phyloP scores from a whole-genome alignment of 352 stramenopile genomes.

The Pythium brachiatum region DNA sequence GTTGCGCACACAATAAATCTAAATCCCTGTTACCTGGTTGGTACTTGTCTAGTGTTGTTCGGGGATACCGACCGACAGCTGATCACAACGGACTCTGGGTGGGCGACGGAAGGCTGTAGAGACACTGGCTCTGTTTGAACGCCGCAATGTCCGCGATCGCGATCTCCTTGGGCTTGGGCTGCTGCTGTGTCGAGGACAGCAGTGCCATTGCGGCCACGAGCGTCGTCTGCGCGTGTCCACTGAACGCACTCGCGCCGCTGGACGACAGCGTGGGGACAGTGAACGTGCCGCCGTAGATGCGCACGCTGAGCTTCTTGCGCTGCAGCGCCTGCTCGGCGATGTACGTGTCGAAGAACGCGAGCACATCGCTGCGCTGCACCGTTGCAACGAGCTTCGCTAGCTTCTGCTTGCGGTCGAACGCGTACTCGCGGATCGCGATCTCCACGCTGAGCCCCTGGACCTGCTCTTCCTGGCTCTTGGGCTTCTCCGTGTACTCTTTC shows the following conservation, averaged over 20 bases:
- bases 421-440: slow-evolving; percentile 66
- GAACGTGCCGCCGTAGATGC: slow-evolving; percentile 38
- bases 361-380: slow-evolving; percentile 45
- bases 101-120: slow-evolving; percentile 16
- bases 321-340: slow-evolving; percentile 25
- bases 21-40: not conserved
- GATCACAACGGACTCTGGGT: not conserved
- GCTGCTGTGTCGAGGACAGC: not conserved
- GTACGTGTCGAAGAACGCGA: slow-evolving; percentile 69
- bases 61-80: too few species aligned
- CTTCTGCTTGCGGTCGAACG: slow-evolving; percentile 53
- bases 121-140: slow-evolving; percentile 20
- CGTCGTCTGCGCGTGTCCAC: not conserved
- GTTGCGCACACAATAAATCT: not conserved
- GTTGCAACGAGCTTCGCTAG: slow-evolving; percentile 43
- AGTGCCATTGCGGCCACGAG: slow-evolving; percentile 9
- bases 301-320: slow-evolving; percentile 55
- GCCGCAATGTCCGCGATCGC: slow-evolving; percentile 11
- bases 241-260: not conserved
- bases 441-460: slow-evolving; percentile 51
- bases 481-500: slow-evolving; percentile 61
- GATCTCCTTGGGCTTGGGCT: not conserved
- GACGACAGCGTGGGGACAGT: slow-evolving; percentile 1
- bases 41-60: too few species aligned
- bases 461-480: slow-evolving; percentile 70